A percentile compares a stretch with the other conserved stretches of the same genome.
These are phyloP conservation scores for Cynara cardunculus DNA, from an alignment of 129 eudicot species.

Conservation along the genomic window DNA sequence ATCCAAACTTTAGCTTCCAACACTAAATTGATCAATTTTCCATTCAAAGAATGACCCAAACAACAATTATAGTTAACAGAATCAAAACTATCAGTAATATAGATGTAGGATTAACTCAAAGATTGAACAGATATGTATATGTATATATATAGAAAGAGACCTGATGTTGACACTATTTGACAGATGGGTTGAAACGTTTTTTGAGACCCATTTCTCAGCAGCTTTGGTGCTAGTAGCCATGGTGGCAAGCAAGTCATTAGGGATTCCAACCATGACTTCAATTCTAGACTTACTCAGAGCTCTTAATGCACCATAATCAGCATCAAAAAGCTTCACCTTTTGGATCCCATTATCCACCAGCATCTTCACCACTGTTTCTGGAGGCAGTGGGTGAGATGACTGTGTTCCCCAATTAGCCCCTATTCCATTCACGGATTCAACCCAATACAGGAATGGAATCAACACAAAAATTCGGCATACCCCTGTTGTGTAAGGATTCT, in stretches of 20 bases:
- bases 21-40: background rate
- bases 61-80: background rate
- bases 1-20: background rate
- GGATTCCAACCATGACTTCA: slow-evolving; percentile 92
- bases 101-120: background rate
- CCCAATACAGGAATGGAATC: slow-evolving; percentile 31
- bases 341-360: slow-evolving; percentile 70
- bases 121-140: background rate
- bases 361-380: slow-evolving; percentile 60
- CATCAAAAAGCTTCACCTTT: slow-evolving; percentile 92
- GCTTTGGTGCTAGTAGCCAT: slow-evolving; percentile 51
- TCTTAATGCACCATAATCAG: slow-evolving; percentile 53
- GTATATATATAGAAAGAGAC: slow-evolving; percentile 16
- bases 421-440: slow-evolving; percentile 48
- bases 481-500: slow-evolving; percentile 15
- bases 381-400: slow-evolving; percentile 64
- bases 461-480: slow-evolving; percentile 13
- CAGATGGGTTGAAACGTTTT: slow-evolving; percentile 77
- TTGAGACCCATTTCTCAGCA: slow-evolving; percentile 91
- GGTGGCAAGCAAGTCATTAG: slow-evolving; percentile 69
- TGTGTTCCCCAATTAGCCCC: slow-evolving; percentile 99
- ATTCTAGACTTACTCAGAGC: slow-evolving; percentile 70
- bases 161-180: slow-evolving; percentile 65
- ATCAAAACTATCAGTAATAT: background rate
- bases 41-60: background rate